Evolutionary conservation across 129 eudicot species (phyloP), one percentile per base, ranked within the genome.

Genomic region (Deinandra increscens): DNA sequence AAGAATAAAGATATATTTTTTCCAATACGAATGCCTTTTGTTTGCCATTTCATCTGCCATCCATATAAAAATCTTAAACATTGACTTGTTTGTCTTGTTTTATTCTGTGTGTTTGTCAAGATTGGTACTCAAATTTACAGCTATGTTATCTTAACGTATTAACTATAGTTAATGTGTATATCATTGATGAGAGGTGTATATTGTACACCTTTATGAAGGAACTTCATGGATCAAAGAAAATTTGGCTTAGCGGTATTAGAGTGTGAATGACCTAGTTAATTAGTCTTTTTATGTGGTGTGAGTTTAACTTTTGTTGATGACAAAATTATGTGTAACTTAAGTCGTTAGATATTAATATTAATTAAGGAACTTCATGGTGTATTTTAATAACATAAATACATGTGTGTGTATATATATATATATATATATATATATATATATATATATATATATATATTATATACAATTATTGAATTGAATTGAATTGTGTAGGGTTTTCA

Each of bases 151-250:
- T 69, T 39, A 70, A 77, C 81, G 70, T 77, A 70, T 69, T 69
- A 70, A 39, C 51, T 53, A n/a, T 46, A 18, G 69, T 60, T 49
- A 77, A 18, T 59, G 22, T 61, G 51, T 77, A 26, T 4, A 69
- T 77, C 71, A 69, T 61, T 77, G 81, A 77, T 70, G 60, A 70
- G 61, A 77, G 48, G 81, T 69, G 81, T 77, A 69, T 61, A 61
- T 7, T 9, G 71, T 77, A 77, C 81, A 48, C 81, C 68, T 77
- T 55, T 46, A 12, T 19, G 71, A 37, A 69, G 59, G 29, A 60
- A 44, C 55, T 36, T 13, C 70, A 36, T 68, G 58, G 66, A n/a
- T n/a, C n/a, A n/a, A n/a, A n/a, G n/a, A n/a, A n/a, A n/a, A n/a
- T n/a, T n/a, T n/a, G n/a, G n/a, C n/a, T n/a, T n/a, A n/a, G n/a